A percentile compares a stretch with the other conserved stretches of the same genome.
These are phyloP conservation scores for Pinus albicaulis DNA, from an alignment of 75 land plant genomes.

Conservation along the genomic window DNA sequence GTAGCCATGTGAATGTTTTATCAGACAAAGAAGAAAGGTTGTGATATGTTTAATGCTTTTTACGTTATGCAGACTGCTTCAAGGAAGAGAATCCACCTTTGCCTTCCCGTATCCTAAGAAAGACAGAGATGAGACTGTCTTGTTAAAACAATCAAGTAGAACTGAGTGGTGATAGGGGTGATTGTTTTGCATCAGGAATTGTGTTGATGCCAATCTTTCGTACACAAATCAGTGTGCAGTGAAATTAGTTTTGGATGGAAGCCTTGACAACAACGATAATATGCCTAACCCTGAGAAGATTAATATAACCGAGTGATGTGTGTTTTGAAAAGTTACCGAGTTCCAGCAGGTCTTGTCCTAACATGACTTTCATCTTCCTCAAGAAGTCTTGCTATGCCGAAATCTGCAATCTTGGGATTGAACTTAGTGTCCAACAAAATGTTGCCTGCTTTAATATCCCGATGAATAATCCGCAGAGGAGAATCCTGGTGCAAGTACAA, in stretches of 20 bases:
- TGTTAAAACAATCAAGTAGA: no score
- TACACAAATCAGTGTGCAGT: not conserved
- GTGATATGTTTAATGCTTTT: not conserved
- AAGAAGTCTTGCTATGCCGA: conserved; percentile 28
- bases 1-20: no score
- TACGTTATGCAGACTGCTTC: not conserved
- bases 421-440: conserved; percentile 26
- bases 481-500: conserved; percentile 32
- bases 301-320: not conserved
- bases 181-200: not conserved
- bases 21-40: no score
- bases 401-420: conserved; percentile 32
- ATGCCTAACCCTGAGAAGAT: not conserved
- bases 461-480: conserved; percentile 36
- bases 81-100: not conserved
- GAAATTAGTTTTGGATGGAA: not conserved
- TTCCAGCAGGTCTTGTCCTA: conserved; percentile 18
- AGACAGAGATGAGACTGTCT: not conserved
- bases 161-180: no score
- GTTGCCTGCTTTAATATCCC: conserved; percentile 42
- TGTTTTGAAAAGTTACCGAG: not conserved
- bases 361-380: conserved; percentile 17
- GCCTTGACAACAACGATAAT: not conserved
- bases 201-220: not conserved
- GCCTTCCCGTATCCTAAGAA: not conserved